These are phyloP conservation scores for Kodamaea plutei DNA, from an alignment of 1,139 yeast genomes.

Conservation along the genomic window DNA sequence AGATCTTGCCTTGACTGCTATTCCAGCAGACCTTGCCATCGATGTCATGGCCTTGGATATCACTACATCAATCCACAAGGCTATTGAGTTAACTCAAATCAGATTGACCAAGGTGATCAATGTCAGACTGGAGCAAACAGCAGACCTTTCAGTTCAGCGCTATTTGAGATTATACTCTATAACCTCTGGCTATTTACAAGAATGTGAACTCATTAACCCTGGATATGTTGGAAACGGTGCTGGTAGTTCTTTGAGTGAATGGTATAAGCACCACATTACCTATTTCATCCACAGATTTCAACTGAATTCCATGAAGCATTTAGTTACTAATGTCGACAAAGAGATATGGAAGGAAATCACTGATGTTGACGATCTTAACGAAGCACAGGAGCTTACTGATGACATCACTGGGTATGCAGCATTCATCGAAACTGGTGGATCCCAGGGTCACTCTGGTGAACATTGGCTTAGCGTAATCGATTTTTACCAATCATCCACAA, in stretches of 20 bases:
- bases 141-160: conserved; percentile 48
- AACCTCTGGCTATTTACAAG: conserved; percentile 67
- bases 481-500: conserved; percentile 12
- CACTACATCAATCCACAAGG: conserved; percentile 54
- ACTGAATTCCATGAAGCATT: conserved; percentile 40
- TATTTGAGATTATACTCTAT: conserved; percentile 67
- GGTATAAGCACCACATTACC: conserved; percentile 62
- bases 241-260: conserved; percentile 54
- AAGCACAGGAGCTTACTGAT: conserved; percentile 51
- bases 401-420: conserved; percentile 51
- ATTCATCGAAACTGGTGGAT: conserved; percentile 32
- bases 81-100: conserved; percentile 70
- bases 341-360: conserved; percentile 78
- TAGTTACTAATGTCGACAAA: conserved; percentile 52
- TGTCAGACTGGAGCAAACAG: conserved; percentile 71
- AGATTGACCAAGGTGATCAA: conserved; percentile 75
- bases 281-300: conserved; percentile 59
- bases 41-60: conserved; percentile 63
- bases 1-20: conserved; percentile 62
- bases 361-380: conserved; percentile 20
- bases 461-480: conserved; percentile 47
- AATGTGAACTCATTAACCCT: conserved; percentile 84
- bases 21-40: conserved; percentile 31
- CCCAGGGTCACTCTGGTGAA: conserved; percentile 27
- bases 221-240: conserved; percentile 53